These are phyloP conservation scores for Peronosclerospora sorghi DNA, from an alignment of 352 stramenopile species.

Conservation along the genomic window DNA sequence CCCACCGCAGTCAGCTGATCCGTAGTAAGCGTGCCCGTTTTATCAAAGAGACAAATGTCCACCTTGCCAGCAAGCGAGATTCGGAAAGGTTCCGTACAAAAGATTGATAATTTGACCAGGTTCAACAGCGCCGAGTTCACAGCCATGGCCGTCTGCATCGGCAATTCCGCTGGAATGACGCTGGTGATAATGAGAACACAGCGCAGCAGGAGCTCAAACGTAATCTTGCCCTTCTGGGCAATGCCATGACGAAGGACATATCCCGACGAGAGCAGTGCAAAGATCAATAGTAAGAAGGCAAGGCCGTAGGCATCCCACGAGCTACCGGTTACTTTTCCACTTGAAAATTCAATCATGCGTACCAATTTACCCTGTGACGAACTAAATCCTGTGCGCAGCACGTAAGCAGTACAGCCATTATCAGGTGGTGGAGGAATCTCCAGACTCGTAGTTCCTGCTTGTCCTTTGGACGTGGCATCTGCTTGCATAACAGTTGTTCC, in stretches of 20 bases:
- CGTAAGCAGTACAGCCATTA: conserved; percentile 87
- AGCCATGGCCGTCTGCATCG: conserved; percentile 95
- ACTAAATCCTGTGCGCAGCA: conserved; percentile 95
- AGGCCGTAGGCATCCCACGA: conserved; percentile 94
- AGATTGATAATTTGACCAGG: conserved; percentile 93
- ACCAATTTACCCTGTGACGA: conserved; percentile 97
- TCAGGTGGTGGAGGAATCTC: conserved; percentile 78
- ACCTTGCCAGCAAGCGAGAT: conserved; percentile 96
- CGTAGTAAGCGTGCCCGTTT: conserved; percentile 97
- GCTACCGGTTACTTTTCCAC: conserved; percentile 92
- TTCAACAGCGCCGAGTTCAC: conserved; percentile 94
- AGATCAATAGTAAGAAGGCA: conserved; percentile 92
- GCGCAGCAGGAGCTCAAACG: conserved; percentile 94
- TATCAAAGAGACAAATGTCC: conserved; percentile 96
- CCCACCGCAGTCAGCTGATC: conserved; percentile 92
- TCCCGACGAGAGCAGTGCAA: conserved; percentile 89
- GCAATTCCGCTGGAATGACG: conserved; percentile 96
- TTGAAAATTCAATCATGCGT: conserved; percentile 96
- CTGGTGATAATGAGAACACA: conserved; percentile 98
- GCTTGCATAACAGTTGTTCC: conserved; percentile 88
- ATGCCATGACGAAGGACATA: conserved; percentile 90
- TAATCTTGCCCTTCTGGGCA: conserved; percentile 84
- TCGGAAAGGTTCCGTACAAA: conserved; percentile 97
- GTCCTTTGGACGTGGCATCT: conserved; percentile 31
- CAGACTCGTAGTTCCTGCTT: conserved; percentile 9